phyloP scores from a whole-genome alignment of 2,329 filamentous ascomycete genomes.

The Xylariaceae sp. region DNA sequence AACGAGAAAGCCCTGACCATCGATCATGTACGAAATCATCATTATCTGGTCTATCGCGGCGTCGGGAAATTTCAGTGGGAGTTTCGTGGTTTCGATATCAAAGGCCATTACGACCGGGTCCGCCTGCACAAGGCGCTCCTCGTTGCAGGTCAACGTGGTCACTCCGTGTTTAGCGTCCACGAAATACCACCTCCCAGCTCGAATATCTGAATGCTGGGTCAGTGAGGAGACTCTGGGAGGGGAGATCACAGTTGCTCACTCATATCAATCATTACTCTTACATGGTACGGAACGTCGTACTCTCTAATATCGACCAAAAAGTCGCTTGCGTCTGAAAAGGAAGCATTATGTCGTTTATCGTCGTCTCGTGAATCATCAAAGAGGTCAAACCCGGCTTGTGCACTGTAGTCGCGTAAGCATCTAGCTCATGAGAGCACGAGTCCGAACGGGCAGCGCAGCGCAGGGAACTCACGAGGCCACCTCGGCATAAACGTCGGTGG shows the following conservation, averaged over 20 bases:
- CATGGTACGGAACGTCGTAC: slow-evolving; percentile 98
- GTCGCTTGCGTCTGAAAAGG: slow-evolving; percentile 83
- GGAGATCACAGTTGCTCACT: too few relatives aligned
- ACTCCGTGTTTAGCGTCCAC: slow-evolving; percentile 90
- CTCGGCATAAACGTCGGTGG: slow-evolving; percentile 97
- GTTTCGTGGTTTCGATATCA: slow-evolving; percentile 96
- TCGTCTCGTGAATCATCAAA: slow-evolving; percentile 84
- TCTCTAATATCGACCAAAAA: slow-evolving; percentile 98
- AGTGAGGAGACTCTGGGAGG: too few relatives aligned
- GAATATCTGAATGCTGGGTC: slow-evolving; percentile 58
- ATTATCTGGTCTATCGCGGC: slow-evolving; percentile 92
- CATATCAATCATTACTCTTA: slow-evolving; percentile 95
- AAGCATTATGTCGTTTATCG: slow-evolving; percentile 68
- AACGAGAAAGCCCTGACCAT: slow-evolving; percentile 94
- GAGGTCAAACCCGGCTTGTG: slow-evolving; percentile 62
- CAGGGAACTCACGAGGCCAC: slow-evolving; percentile 64
- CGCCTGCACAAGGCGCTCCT: slow-evolving; percentile 80
- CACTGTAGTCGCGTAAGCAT: too few relatives aligned
- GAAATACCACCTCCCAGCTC: slow-evolving; percentile 94
- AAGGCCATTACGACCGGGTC: slow-evolving; percentile 98
- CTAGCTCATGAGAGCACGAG: too few relatives aligned
- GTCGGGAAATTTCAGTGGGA: slow-evolving; percentile 94
- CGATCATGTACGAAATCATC: slow-evolving; percentile 99
- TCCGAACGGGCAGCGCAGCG: too few relatives aligned
- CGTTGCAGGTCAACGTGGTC: slow-evolving; percentile 74